Base-by-base conservation (phyloP, 257 asterid species). In the Plantago major region DNA sequence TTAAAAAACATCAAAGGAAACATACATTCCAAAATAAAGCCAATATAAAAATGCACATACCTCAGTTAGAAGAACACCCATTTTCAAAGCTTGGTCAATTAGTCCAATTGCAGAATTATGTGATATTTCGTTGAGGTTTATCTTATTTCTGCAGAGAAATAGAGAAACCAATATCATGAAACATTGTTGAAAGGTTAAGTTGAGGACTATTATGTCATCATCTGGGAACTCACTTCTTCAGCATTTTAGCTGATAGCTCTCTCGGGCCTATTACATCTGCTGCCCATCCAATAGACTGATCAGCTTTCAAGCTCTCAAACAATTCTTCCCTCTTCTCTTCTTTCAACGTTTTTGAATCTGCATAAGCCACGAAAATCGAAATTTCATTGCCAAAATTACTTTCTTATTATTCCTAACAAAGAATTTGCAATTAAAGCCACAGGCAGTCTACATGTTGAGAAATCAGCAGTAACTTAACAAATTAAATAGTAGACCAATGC, bases 51-150 rank as follows among this genome's bases (percentile, higher is more conserved):
- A 40, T 18, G 62, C 22, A n/a, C 72, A 59, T 78, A 92, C 99
- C 97, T 89, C 97, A 15, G 91, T 81, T 46, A 92, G 81, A 59
- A 92, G 95, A 75, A 92, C 91, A 17, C 97, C 97, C 7, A 75
- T 53, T 77, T 77, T 79, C 85, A 89, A 73, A 53, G 76, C 81
- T 77, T 84, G 84, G 62, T 67, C 68, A 72, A 89, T 79, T 42
- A 92, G 99, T 54, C 97, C 99, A 33, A 86, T 89, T 37, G 97
- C 99, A 71, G 97, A 92, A 69, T 87, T 82, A 54, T 92, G 99
- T 17, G 99, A 92, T 68, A 92, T 92, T 73, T 89, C 97, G 28
- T 92, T 92, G 16, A 89, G 93, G 75, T 89, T 92, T 74, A 92
- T 77, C 76, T 92, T 92, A 66, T 52, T 79, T 73, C 99, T 92